Base-by-base conservation (phyloP, 345 rosid species). In the Pugionium cornutum region DNA sequence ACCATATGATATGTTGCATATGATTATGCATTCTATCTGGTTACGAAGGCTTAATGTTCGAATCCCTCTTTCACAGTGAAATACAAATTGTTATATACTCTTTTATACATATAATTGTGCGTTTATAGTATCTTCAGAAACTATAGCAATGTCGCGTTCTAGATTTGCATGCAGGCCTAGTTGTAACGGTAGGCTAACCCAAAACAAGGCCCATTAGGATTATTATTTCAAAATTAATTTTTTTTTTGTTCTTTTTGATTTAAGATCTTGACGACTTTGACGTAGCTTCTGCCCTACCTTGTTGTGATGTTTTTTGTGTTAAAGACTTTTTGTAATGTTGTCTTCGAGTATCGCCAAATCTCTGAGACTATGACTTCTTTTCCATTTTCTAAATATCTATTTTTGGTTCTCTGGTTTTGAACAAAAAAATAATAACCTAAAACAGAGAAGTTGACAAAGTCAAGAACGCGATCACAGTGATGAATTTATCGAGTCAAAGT, bases 11-110 rank as follows among this genome's bases (percentile, higher is more conserved):
- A 72, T 80, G 49, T 33, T 87, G 66, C 81, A 82, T 64, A 87
- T 87, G 94, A 70, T 87, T 26, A 59, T 83, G 64, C 94, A 87
- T 53, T 87, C 88, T 5, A 69, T 83, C 1, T 87, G 94, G 94
- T 72, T 87, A 9, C 82, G 88, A 39, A 79, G 90, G 76, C 80
- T 87, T 29, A 84, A 86, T 56, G 52, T 82, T 40, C 72, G 73
- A 66, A 32, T 77, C 39, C 69, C 80, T 52, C 62, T 55, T 28
- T 61, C 54, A 11, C 41, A 39, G 26, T 69, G 60, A 53, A 52
- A 41, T 44, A 32, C 41, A 36, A 8, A 27, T 48, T 58, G 61
- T 51, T 7, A 1, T 43, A 41, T 7, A 41, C 18, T 47, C 18
- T 30, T 68, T 28, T 53, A 70, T 46, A 49, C 54, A 29, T 53